Evolutionary conservation across 148 eudicot species (phyloP), one percentile per base, ranked within the genome.

Genomic region (Rheum nobile): DNA sequence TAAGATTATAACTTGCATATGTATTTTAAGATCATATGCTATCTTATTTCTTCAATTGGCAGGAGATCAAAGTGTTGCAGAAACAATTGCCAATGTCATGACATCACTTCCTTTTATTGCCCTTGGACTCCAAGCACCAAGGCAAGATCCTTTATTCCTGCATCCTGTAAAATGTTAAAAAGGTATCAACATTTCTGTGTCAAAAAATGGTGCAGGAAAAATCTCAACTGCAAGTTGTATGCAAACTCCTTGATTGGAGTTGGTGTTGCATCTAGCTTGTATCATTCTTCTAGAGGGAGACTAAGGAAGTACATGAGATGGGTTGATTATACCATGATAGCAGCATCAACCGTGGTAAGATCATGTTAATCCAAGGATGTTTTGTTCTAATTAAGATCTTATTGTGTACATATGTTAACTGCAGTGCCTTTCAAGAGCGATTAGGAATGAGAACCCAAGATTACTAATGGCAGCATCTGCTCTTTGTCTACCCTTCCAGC

Each of bases 231-330:
- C 75, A 95, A 88, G 84, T 67, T 95, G 26, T 95, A 90, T 81
- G 99, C 99, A 68, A 92, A 90, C 83, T 95, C 97, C 47, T 85
- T 95, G 38, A 84, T 95, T 81, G 99, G 99, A 72, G 99, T 95
- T 31, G 99, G 99, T 78, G 79, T 95, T 73, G 92, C 90, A 35
- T 95, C 99, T 9, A 90, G 90, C 79, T 75, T 95, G 81, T 95
- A 95, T 83, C 99, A 95, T 86, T 79, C 88, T 74, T 95, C 99
- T 14, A 86, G 92, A 85, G 99, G 99, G 54, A 85, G 80, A 77
- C 34, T 87, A 19, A 88, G 89, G 85, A 90, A 80, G 81, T 87
- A 87, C 81, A 28, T 95, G 82, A 88, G 97, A 86, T 90, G 96
- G 97, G 86, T 86, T 73, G 99, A 95, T 82, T 95, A 95, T 78